Conservation (phyloP, 2,329 filamentous ascomycete genomes). For the Pseudocercospora crystallina region DNA sequence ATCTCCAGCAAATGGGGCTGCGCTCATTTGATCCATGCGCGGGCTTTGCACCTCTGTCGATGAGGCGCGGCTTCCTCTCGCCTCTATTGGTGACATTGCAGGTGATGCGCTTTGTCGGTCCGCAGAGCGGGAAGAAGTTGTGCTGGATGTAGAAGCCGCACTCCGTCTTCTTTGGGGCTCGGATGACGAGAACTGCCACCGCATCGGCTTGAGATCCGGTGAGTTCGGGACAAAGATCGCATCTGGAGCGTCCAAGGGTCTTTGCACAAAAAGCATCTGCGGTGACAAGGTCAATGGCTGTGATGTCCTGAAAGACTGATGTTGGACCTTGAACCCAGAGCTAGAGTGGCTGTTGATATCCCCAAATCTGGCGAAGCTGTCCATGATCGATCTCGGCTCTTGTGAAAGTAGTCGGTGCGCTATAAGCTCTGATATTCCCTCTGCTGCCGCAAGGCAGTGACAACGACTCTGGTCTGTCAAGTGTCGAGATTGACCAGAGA, state of each 20-base stretch:
- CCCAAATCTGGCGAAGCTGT: no score
- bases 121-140: conserved; percentile 5
- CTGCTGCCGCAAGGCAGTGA: no score
- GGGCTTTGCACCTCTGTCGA: conserved; percentile 1
- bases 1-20: conserved; percentile 8
- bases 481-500: no score
- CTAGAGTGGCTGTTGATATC: no score
- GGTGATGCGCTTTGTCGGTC: conserved; percentile 11
- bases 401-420: no score
- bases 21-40: conserved; percentile 10
- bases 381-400: no score
- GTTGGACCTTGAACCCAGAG: no score
- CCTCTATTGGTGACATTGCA: conserved; percentile 4
- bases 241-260: neutral
- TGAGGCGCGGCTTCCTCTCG: conserved; percentile 12
- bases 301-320: neutral
- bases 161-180: conserved; percentile 7
- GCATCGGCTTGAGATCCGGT: conserved; percentile 7
- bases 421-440: no score
- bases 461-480: no score
- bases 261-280: conserved; percentile 7
- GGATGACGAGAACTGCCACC: conserved; percentile 2
- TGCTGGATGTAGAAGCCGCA: conserved; percentile 9
- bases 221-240: neutral
- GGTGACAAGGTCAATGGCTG: conserved; percentile 13